Evolutionary conservation across 140 eudicot species (phyloP), one percentile per base, ranked within the genome.

Genomic region (Anethum foeniculum): DNA sequence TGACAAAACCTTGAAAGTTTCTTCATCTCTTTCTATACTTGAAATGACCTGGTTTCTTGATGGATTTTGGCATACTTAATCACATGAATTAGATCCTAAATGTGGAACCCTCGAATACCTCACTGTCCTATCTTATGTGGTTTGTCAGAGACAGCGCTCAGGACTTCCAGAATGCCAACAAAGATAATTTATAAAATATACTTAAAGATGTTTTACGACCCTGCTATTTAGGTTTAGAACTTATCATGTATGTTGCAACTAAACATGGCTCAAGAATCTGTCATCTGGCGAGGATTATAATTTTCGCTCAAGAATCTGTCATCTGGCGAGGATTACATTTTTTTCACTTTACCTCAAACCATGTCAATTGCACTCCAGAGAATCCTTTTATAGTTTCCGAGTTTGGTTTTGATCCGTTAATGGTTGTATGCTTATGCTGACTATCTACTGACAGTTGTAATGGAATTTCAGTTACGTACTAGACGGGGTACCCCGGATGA

Each of bases 401-500:
- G 38, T 44, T 41, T 39, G 58, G 30, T 76, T n/a, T 76, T 12
- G 1, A 74, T 12, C 62, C 10, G 0, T 36, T 3, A 19, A 36
- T 18, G 27, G 52, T n/a, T 27, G 5, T 76, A 7, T 76, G 0
- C 47, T 69, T 44, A 30, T 52, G 7, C 27, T 60, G 27, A 77
- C 1, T 41, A 8, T 36, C 43, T 64, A 76, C n/a, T 76, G 43
- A 36, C 41, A 41, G 6, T 23, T 32, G 44, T 30, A n/a, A 79
- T 14, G 71, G 19, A 65, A 48, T 75, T 85, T 77, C 93, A 94
- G 97, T 81, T 94, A 92, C 77, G 81, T 94, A 44, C 93, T 94
- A 77, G 99, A 94, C 82, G 97, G 99, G 62, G 97, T 94, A 77
- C 97, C 97, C 69, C 88, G 97, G 71, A 94, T 94, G 97, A 92